phyloP scores from a whole-genome alignment of 768 basidiomycete species.

The Coprinellus aureogranulatus region DNA sequence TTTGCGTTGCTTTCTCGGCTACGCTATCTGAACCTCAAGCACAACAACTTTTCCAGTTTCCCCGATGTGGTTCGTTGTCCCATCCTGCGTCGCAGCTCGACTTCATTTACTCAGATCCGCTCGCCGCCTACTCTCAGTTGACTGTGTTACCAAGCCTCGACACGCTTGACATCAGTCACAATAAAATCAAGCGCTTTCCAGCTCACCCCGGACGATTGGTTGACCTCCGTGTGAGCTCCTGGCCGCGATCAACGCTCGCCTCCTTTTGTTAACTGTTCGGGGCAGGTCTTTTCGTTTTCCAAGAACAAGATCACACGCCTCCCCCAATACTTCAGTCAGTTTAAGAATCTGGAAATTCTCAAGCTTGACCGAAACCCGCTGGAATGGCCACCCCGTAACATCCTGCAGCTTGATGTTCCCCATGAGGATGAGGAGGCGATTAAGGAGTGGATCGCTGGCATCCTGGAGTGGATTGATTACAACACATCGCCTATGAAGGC shows the following conservation, averaged over 20 bases:
- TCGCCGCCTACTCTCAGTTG: conserved; percentile 59
- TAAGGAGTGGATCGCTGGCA: conserved; percentile 66
- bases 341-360: conserved; percentile 70
- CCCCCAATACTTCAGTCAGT: conserved; percentile 75
- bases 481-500: conserved; percentile 35
- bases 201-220: conserved; percentile 73
- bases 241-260: background rate
- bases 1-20: conserved; percentile 72
- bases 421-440: conserved; percentile 50
- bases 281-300: conserved; percentile 80
- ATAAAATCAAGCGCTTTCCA: conserved; percentile 82
- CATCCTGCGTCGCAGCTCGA: background rate
- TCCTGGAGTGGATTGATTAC: conserved; percentile 76
- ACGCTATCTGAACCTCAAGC: conserved; percentile 84
- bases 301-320: conserved; percentile 81
- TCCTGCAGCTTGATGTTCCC: conserved; percentile 40
- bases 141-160: conserved; percentile 84
- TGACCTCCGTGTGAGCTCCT: conserved; percentile 61
- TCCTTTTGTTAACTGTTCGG: background rate
- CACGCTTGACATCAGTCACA: conserved; percentile 91
- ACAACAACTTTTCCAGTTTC: conserved; percentile 77
- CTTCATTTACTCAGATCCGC: conserved; percentile 10
- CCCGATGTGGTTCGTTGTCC: conserved; percentile 75
- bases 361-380: conserved; percentile 90
- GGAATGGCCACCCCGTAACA: conserved; percentile 80